phyloP scores from a whole-genome alignment of 495 filamentous ascomycete species.

The Acidiella bohemica region DNA sequence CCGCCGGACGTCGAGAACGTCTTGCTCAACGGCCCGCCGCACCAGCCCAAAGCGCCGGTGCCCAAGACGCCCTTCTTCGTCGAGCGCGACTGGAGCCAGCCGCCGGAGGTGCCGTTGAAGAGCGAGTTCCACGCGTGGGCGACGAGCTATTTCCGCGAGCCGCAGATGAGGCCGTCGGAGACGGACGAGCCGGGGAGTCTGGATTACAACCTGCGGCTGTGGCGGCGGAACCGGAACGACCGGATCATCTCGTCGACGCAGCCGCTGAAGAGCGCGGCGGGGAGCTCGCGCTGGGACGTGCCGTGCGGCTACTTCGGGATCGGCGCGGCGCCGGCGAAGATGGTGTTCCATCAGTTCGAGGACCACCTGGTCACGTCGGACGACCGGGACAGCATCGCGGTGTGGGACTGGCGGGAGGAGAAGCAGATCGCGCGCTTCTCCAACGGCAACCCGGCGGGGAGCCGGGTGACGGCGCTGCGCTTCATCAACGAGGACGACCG shows the following conservation, averaged over 20 bases:
- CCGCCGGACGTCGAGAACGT: constrained; percentile 74
- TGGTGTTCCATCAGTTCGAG: constrained; percentile 97
- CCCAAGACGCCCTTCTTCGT: constrained; percentile 63
- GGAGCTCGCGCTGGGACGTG: constrained; percentile 70
- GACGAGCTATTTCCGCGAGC: constrained; percentile 95
- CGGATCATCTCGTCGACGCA: constrained; percentile 82
- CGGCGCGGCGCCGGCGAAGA: constrained; percentile 69
- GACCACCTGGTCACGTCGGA: constrained; percentile 90
- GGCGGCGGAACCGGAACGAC: constrained; percentile 87
- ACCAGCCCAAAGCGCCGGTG: constrained; percentile 61
- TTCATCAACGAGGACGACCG: constrained; percentile 99
- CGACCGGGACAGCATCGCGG: constrained; percentile 72
- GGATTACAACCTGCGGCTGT: constrained; percentile 93
- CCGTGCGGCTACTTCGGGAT: constrained; percentile 70
- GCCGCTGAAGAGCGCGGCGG: constrained; percentile 75
- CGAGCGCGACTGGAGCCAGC: constrained; percentile 40
- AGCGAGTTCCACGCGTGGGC: constrained; percentile 91
- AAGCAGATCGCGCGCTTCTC: constrained; percentile 70
- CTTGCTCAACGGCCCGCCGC: constrained; percentile 47
- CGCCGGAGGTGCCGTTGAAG: constrained; percentile 54
- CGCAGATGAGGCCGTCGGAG: constrained; percentile 94
- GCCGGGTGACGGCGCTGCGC: constrained; percentile 82
- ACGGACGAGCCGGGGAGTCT: constrained; percentile 90
- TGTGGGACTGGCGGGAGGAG: constrained; percentile 84
- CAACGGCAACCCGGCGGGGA: constrained; percentile 81